Evolutionary conservation across 179 eudicot species (phyloP), one percentile per base, ranked within the genome.

Genomic region (Camellia oleifera): DNA sequence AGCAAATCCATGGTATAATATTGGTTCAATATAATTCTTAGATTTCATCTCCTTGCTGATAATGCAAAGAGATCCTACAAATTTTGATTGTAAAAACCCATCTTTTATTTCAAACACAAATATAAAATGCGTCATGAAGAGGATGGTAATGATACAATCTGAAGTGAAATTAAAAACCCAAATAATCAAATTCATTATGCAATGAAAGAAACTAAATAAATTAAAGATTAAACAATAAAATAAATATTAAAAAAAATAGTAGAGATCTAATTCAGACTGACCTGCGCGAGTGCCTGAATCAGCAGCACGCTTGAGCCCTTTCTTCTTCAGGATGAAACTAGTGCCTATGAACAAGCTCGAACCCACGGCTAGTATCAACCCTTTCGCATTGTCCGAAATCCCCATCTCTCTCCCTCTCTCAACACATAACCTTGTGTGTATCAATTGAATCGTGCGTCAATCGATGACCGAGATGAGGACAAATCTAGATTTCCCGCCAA

Each of bases 261-360:
- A 80, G 13, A 64, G 70, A 73, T 63, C 57, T 63, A 20, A 80
- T 50, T 5, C 3, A 3, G 69, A 48, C 80, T 20, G 64, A 93
- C 98, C 98, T 88, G 98, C 98, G 42, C 91, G 86, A 79, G 89
- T 84, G 76, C 95, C 98, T 79, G 88, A 83, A 74, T 89, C 92
- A 81, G 92, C 98, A 65, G 98, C 97, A 83, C 91, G 89, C 58
- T 81, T 88, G 67, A 94, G 92, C 44, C 98, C 98, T 80, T 91
- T 94, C 89, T 92, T 94, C 95, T 94, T 94, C 88, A 94, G 82
- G 62, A 94, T 94, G 68, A 94, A 94, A 83, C 98, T 94, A 0
- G 90, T 74, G 2, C 98, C 98, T 45, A 94, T 91, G 75, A 94
- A 94, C 81, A 83, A 83, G 86, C 98, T 89, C 64, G 98, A 94